phyloP scores from a whole-genome alignment of 2,329 filamentous ascomycete species.

The Malbranchea zuffiana region DNA sequence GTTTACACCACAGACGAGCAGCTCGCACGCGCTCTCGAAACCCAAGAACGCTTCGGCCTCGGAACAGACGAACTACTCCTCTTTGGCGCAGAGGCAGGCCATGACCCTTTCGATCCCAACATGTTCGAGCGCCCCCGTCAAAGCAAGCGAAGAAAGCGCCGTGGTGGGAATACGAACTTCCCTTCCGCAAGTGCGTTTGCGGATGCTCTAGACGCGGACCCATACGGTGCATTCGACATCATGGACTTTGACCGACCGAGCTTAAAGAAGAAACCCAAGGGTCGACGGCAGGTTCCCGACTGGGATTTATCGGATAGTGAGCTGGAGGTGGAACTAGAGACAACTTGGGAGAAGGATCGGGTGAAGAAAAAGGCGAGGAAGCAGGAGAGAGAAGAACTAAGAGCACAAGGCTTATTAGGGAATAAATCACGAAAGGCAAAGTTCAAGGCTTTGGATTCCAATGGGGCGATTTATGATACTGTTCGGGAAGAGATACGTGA shows the following conservation, averaged over 20 bases:
- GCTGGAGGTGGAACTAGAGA: conserved; percentile 48
- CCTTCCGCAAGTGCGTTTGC: conserved; percentile 47
- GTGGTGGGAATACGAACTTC: conserved; percentile 17
- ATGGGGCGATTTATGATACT: conserved; percentile 59
- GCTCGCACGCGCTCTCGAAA: conserved; percentile 48
- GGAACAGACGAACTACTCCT: conserved; percentile 1
- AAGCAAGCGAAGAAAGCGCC: conserved; percentile 16
- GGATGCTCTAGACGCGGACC: conserved; percentile 48
- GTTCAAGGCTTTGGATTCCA: conserved; percentile 58
- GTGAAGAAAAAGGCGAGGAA: conserved; percentile 61
- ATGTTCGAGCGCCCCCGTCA: no score
- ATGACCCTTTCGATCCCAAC: no score
- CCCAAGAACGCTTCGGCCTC: conserved; percentile 21
- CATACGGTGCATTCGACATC: conserved; percentile 63
- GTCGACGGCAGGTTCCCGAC: conserved; percentile 43
- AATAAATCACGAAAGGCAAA: conserved; percentile 45
- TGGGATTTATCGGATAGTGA: conserved; percentile 57
- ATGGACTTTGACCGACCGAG: conserved; percentile 72
- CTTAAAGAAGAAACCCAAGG: conserved; percentile 54
- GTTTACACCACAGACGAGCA: conserved; percentile 48
- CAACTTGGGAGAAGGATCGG: conserved; percentile 56
- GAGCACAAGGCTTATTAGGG: conserved; percentile 55
- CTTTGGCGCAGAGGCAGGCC: no score
- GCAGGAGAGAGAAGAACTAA: conserved; percentile 56
- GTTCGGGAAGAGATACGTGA: conserved; percentile 59